These are phyloP conservation scores for Elasticomyces elasticus DNA, from an alignment of 495 filamentous ascomycete species.

Conservation along the genomic window DNA sequence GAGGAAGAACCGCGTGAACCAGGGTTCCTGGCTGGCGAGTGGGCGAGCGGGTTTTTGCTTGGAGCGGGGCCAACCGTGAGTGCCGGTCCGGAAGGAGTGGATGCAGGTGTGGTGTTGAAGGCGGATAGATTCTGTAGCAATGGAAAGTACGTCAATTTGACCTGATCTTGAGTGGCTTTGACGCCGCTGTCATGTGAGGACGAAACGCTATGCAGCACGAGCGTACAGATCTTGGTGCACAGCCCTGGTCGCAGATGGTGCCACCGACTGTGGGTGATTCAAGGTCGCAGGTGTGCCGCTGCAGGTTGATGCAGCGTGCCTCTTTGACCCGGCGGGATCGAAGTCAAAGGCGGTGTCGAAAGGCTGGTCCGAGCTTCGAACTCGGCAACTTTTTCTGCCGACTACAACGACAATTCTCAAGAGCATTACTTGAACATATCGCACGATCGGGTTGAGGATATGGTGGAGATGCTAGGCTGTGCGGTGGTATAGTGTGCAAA, in stretches of 20 bases:
- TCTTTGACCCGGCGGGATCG: not conserved
- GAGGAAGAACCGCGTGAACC: not conserved
- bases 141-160: too few relatives aligned
- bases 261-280: not conserved
- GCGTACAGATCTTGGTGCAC: not conserved
- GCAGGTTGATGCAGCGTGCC: not conserved
- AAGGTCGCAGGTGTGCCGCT: not conserved
- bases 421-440: too few relatives aligned
- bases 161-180: too few relatives aligned
- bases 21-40: slow-evolving; percentile 2
- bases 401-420: too few relatives aligned
- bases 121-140: too few relatives aligned
- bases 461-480: not conserved
- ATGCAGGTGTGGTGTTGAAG: not conserved
- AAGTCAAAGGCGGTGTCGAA: not conserved
- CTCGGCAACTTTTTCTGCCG: too few relatives aligned
- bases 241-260: not conserved
- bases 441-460: too few relatives aligned
- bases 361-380: too few relatives aligned
- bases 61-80: not conserved
- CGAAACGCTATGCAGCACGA: not conserved
- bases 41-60: not conserved
- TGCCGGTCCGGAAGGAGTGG: not conserved
- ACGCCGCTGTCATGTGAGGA: not conserved
- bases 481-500: not conserved